Evolutionary conservation across 805 yeast species (phyloP).

Genomic region (Starmerella sp.): DNA sequence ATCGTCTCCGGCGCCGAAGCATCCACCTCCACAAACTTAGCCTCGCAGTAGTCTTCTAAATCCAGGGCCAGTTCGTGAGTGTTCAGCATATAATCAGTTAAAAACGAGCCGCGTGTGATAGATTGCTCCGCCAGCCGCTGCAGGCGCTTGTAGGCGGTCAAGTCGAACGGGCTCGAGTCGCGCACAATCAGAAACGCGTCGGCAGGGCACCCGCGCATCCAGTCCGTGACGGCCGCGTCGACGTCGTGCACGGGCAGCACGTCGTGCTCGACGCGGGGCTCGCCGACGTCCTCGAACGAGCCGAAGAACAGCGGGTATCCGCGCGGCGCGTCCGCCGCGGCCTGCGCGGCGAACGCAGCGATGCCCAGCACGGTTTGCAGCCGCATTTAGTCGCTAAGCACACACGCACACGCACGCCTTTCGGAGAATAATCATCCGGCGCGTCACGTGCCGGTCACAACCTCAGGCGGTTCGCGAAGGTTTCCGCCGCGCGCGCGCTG

Average conservation of each 20-base stretch:
- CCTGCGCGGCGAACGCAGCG: neutral
- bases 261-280: slow-evolving; percentile 1
- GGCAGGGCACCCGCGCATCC: slow-evolving; percentile 23
- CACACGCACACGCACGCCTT: neutral
- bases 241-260: slow-evolving; percentile 8
- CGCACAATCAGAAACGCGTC: slow-evolving; percentile 21
- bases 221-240: slow-evolving; percentile 20
- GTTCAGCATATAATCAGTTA: slow-evolving; percentile 17
- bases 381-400: neutral
- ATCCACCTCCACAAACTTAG: slow-evolving; percentile 12
- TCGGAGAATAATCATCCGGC: neutral
- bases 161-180: slow-evolving; percentile 20
- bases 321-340: neutral
- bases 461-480: too few species aligned
- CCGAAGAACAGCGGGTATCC: slow-evolving; percentile 23
- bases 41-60: slow-evolving; percentile 22
- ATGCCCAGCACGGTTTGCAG: neutral
- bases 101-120: slow-evolving; percentile 20
- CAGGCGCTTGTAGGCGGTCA: slow-evolving; percentile 12
- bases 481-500: too few species aligned
- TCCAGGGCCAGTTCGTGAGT: slow-evolving; percentile 23
- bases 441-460: neutral
- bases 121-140: slow-evolving; percentile 21
- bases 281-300: slow-evolving; percentile 24
- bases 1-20: neutral